phyloP scores from a whole-genome alignment of 148 eudicot genomes.

The Vaccinium macrocarpon region DNA sequence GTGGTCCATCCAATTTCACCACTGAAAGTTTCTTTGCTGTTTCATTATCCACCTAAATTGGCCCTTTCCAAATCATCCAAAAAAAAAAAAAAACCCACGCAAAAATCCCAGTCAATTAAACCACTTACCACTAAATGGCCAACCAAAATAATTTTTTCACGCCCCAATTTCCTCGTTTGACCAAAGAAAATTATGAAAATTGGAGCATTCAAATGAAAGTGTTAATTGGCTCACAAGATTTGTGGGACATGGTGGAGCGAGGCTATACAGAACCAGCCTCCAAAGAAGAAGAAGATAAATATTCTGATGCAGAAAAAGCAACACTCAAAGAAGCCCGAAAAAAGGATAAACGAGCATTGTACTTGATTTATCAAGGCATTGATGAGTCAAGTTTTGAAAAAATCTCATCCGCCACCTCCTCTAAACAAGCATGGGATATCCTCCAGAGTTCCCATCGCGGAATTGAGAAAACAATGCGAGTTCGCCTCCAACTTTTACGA shows the following conservation, averaged over 20 bases:
- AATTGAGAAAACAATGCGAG: background rate
- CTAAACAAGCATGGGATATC: constrained; percentile 9
- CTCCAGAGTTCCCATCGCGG: background rate
- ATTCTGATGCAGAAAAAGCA: background rate
- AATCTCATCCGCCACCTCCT: background rate
- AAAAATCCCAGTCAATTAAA: too few relatives aligned
- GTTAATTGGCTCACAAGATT: background rate
- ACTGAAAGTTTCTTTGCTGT: too few relatives aligned
- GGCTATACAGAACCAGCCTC: background rate
- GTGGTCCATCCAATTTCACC: too few relatives aligned
- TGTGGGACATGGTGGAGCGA: background rate
- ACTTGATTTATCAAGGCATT: background rate
- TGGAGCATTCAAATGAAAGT: background rate
- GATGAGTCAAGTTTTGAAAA: constrained; percentile 9
- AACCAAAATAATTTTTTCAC: background rate
- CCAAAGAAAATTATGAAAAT: too few relatives aligned
- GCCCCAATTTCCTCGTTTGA: background rate
- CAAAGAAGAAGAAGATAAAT: background rate
- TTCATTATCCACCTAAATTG: too few relatives aligned
- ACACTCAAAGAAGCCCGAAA: background rate
- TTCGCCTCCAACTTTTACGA: background rate
- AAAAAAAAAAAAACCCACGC: too few relatives aligned
- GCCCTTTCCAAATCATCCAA: too few relatives aligned
- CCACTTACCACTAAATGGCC: too few relatives aligned
- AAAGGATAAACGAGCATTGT: constrained; percentile 3